phyloP scores from a whole-genome alignment of 352 stramenopile species.

The Phytophthora quininea region DNA sequence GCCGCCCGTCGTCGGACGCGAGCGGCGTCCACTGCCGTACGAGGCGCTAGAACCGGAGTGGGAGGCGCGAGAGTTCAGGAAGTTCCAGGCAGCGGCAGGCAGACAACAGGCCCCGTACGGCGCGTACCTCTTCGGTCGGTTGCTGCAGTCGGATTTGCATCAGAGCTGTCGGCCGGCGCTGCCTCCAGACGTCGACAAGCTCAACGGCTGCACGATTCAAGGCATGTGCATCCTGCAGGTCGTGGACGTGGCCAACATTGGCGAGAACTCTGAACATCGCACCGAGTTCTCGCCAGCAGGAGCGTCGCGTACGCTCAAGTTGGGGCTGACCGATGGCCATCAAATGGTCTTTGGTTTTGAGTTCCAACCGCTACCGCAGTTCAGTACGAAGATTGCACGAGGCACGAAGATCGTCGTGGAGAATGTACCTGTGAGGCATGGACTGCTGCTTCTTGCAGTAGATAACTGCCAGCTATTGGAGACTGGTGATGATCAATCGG shows the following conservation, averaged over 20 bases:
- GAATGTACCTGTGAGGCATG: conserved; percentile 73
- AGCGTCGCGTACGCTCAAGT: conserved; percentile 75
- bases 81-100: conserved; percentile 35
- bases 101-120: conserved; percentile 36
- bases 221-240: conserved; percentile 83
- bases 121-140: conserved; percentile 62
- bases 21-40: conserved; percentile 51
- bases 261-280: conserved; percentile 72
- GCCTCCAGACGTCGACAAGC: conserved; percentile 44
- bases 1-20: conserved; percentile 6
- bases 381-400: conserved; percentile 58
- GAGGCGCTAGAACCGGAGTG: conserved; percentile 60
- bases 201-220: conserved; percentile 62
- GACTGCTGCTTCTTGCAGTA: conserved; percentile 69
- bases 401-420: conserved; percentile 76
- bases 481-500: conserved; percentile 33
- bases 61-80: conserved; percentile 53
- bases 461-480: conserved; percentile 74
- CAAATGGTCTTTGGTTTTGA: conserved; percentile 83
- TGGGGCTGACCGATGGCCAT: conserved; percentile 82
- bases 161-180: conserved; percentile 70
- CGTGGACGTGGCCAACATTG: conserved; percentile 82
- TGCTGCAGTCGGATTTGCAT: conserved; percentile 71
- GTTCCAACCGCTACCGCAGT: conserved; percentile 54
- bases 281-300: conserved; percentile 66